Conservation (phyloP, 2,329 filamentous ascomycete species). For the Pseudohalonectria lignicola region DNA sequence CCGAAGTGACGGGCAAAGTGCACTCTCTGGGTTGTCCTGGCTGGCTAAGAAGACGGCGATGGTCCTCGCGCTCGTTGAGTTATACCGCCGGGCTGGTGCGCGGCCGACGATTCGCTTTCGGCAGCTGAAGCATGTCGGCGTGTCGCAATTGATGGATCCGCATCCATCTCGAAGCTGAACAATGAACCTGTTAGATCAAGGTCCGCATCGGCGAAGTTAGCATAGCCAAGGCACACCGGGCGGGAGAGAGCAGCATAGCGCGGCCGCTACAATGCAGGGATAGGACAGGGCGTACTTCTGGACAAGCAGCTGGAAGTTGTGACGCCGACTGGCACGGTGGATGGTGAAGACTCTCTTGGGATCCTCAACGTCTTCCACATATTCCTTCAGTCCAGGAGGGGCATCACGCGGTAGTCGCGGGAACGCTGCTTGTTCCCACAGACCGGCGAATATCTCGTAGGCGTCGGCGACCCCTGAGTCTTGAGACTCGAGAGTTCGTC, state of each 20-base stretch:
- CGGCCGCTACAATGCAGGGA: constrained; percentile 5
- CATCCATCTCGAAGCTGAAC: constrained; percentile 77
- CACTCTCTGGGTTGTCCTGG: constrained; percentile 63
- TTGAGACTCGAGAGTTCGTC: constrained; percentile 12
- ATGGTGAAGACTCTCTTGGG: constrained; percentile 50
- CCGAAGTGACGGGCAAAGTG: constrained; percentile 49
- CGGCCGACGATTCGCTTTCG: constrained; percentile 56
- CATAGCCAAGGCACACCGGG: background rate
- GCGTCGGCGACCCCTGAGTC: constrained; percentile 24
- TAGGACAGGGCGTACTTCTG: constrained; percentile 44
- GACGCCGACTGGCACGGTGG: constrained; percentile 47
- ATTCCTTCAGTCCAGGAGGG: constrained; percentile 42
- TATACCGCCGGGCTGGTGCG: constrained; percentile 67
- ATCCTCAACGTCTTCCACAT: constrained; percentile 48
- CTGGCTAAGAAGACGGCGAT: constrained; percentile 72
- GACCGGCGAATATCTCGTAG: constrained; percentile 42
- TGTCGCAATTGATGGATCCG: constrained; percentile 55
- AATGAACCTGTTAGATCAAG: constrained; percentile 50
- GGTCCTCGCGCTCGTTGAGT: constrained; percentile 68
- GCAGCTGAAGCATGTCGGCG: constrained; percentile 70
- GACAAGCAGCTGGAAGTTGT: constrained; percentile 55
- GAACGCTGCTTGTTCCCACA: constrained; percentile 53
- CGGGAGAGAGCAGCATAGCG: background rate
- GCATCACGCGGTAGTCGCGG: constrained; percentile 49
- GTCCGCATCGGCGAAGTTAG: background rate